phyloP scores from a whole-genome alignment of 2,329 filamentous ascomycete species.

The Plectosphaerella sp. region DNA sequence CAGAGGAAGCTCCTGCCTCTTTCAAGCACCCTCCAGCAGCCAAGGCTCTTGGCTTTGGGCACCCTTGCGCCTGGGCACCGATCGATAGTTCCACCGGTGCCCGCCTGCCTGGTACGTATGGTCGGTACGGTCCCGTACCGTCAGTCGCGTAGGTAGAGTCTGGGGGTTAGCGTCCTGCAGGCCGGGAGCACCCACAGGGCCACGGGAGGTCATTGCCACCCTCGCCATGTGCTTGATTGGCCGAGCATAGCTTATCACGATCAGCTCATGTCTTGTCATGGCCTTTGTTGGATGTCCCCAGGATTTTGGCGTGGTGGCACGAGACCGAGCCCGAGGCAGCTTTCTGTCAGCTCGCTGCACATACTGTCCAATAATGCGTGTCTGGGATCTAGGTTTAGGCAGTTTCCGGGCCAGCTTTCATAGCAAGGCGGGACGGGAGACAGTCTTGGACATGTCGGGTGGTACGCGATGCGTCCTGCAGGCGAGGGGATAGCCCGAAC shows the following conservation, averaged over 20 bases:
- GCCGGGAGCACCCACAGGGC: no score
- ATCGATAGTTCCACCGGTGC: not conserved
- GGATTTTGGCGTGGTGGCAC: no score
- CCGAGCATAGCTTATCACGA: not conserved
- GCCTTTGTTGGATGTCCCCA: not conserved
- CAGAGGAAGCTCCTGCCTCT: not conserved
- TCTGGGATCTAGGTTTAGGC: no score
- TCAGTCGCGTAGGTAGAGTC: not conserved
- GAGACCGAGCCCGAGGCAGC: no score
- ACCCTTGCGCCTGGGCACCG: not conserved
- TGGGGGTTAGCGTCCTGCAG: not conserved
- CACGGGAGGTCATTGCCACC: not conserved
- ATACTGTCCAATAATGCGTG: no score
- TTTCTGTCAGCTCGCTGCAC: no score
- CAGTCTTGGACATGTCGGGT: no score
- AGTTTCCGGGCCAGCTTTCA: no score
- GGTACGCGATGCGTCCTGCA: no score
- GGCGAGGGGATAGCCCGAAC: no score
- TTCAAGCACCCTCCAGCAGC: not conserved
- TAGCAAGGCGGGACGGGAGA: no score
- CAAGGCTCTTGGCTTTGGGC: not conserved
- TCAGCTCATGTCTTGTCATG: not conserved
- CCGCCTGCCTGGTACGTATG: not conserved
- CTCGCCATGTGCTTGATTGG: not conserved
- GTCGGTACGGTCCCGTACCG: not conserved